phyloP scores from a whole-genome alignment of 2,329 filamentous ascomycete species.

The Xylariaceae sp. region DNA sequence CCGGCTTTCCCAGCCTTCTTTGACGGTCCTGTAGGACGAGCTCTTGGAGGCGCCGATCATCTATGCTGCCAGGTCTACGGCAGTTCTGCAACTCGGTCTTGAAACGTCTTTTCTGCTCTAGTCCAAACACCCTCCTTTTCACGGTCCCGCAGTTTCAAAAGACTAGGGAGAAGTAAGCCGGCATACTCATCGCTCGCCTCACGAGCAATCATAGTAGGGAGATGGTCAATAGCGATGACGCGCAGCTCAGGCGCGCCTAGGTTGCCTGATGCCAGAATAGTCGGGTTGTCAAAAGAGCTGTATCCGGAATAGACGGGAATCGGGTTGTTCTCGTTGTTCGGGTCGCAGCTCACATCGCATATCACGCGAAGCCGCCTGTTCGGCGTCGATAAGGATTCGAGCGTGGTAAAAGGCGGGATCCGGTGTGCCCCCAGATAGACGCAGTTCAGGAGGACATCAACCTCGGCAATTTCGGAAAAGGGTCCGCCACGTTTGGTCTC shows the following conservation, averaged over 20 bases:
- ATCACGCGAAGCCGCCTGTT: constrained; percentile 12
- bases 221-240: constrained; percentile 10
- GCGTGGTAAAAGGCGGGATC: constrained; percentile 8
- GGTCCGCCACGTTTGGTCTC: constrained; percentile 75
- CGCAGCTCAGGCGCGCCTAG: constrained; percentile 3
- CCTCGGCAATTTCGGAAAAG: constrained; percentile 72
- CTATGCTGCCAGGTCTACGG: too few species aligned
- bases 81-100: constrained; percentile 2
- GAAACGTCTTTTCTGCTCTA: constrained; percentile 3
- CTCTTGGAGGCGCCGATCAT: too few species aligned
- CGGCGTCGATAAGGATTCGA: constrained; percentile 1
- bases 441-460: constrained; percentile 39
- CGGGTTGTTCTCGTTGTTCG: constrained; percentile 9
- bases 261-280: neutral
- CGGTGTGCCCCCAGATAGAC: constrained; percentile 8
- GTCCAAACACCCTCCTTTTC: constrained; percentile 7
- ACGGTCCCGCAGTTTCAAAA: constrained; percentile 5
- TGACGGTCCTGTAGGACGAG: too few species aligned
- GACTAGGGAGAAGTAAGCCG: constrained; percentile 10
- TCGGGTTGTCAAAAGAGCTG: constrained; percentile 6
- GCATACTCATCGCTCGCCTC: constrained; percentile 14
- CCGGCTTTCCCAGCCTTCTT: too few species aligned
- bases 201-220: constrained; percentile 9
- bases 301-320: constrained; percentile 9
- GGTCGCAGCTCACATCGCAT: constrained; percentile 9